Conservation (phyloP, 31 red algal species). For the Odonthalia washingtoniensis region DNA sequence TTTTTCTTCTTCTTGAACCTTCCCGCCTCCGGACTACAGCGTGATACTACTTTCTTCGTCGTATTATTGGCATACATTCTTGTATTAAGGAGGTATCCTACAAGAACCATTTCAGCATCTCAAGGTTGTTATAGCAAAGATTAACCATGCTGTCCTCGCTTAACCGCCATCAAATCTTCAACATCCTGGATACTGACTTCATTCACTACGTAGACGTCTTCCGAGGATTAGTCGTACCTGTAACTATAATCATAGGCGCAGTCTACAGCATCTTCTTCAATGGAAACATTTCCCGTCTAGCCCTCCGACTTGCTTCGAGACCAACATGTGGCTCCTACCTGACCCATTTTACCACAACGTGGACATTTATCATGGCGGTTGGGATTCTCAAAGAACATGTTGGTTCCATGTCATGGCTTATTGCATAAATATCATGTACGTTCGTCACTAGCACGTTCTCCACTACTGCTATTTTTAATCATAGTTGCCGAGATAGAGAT, state of each 20-base stretch:
- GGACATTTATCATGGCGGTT: background rate
- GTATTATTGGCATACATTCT: background rate
- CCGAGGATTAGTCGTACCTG: background rate
- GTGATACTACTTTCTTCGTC: background rate
- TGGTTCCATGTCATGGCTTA: background rate
- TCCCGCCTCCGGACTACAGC: too few species aligned
- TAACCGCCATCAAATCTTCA: background rate
- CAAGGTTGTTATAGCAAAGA: background rate
- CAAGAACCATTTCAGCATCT: background rate
- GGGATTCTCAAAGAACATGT: background rate
- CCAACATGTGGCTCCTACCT: background rate
- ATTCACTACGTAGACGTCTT: background rate
- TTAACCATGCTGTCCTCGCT: background rate
- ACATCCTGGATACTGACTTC: background rate
- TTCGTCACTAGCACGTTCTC: background rate
- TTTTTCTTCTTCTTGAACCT: background rate
- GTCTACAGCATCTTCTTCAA: background rate
- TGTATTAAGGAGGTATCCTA: background rate
- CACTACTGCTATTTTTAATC: background rate
- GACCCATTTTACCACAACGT: background rate
- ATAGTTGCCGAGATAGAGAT: background rate
- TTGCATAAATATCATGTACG: background rate
- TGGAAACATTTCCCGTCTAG: background rate
- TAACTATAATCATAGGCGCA: background rate
- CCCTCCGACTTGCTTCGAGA: background rate